These are phyloP conservation scores for Hirsutella minnesotensis DNA, from an alignment of 2,329 filamentous ascomycete genomes.

Conservation along the genomic window DNA sequence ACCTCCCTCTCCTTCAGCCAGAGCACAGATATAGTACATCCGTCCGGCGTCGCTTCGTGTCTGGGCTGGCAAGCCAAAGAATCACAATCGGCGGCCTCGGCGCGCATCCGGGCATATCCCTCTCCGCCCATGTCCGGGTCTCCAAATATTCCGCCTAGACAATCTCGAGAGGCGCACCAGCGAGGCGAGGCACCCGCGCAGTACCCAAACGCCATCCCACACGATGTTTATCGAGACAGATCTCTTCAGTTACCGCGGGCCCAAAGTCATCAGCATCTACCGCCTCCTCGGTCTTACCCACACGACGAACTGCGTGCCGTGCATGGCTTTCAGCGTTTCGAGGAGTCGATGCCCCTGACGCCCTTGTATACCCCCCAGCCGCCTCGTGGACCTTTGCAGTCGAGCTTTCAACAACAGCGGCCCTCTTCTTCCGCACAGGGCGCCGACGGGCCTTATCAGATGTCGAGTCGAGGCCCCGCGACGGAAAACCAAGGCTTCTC, in stretches of 20 bases:
- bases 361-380: constrained; percentile 13
- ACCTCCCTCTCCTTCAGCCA: constrained; percentile 40
- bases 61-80: constrained; percentile 35
- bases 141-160: constrained; percentile 47
- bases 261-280: constrained; percentile 8
- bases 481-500: constrained; percentile 35
- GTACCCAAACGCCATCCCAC: constrained; percentile 28
- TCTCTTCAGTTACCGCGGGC: constrained; percentile 12
- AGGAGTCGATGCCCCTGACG: constrained; percentile 11
- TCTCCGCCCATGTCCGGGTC: constrained; percentile 67
- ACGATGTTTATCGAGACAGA: constrained; percentile 38
- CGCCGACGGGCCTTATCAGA: constrained; percentile 9
- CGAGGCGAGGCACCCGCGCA: constrained; percentile 32
- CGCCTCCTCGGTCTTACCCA: constrained; percentile 16
- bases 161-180: constrained; percentile 44
- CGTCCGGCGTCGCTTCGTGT: constrained; percentile 40
- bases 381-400: constrained; percentile 4
- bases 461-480: constrained; percentile 20
- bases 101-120: constrained; percentile 50
- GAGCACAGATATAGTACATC: constrained; percentile 44
- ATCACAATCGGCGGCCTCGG: constrained; percentile 37
- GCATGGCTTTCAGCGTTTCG: constrained; percentile 14
- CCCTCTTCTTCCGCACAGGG: constrained; percentile 9
- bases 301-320: constrained; percentile 12
- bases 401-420: constrained; percentile 9